Evolutionary conservation across 768 basidiomycete genomes (phyloP).

Genomic region (Leccinellum albellum): DNA sequence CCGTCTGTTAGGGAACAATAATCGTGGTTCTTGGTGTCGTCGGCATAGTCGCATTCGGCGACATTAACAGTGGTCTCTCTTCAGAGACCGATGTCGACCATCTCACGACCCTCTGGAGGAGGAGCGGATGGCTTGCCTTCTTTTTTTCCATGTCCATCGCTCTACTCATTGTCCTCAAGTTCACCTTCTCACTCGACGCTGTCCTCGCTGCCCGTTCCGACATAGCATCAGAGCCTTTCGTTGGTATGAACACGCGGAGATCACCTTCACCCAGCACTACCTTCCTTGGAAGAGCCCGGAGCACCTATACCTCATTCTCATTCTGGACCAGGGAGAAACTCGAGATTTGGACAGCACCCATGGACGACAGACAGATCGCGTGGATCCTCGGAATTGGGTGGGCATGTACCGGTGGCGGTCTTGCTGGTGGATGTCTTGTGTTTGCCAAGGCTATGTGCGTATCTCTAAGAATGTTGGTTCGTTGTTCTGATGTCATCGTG

Average conservation of each 20-base stretch:
- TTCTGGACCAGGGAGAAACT: conserved; percentile 55
- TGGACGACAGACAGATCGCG: conserved; percentile 80
- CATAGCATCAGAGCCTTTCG: conserved; percentile 55
- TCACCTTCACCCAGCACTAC: conserved; percentile 16
- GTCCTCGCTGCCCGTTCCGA: conserved; percentile 71
- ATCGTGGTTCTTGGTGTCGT: conserved; percentile 81
- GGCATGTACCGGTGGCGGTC: conserved; percentile 88
- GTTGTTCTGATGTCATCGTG: conserved; percentile 5
- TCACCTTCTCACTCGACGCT: conserved; percentile 68
- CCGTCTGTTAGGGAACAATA: conserved; percentile 61
- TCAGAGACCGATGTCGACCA: conserved; percentile 69
- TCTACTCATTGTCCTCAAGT: conserved; percentile 61
- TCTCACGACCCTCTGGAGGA: conserved; percentile 80
- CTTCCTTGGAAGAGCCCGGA: conserved; percentile 33
- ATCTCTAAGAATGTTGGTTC: not conserved
- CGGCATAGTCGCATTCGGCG: conserved; percentile 85
- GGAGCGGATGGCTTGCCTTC: conserved; percentile 86
- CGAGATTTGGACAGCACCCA: conserved; percentile 72
- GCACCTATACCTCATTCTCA: conserved; percentile 46
- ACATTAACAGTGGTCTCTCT: conserved; percentile 76
- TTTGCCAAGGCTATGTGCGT: conserved; percentile 56
- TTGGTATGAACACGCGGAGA: conserved; percentile 35
- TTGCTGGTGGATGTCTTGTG: conserved; percentile 86
- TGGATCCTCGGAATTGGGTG: conserved; percentile 93
- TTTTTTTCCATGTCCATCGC: conserved; percentile 77